Base-by-base conservation (phyloP, 176 grass and related monocot species). In the Eleusine coracana region DNA sequence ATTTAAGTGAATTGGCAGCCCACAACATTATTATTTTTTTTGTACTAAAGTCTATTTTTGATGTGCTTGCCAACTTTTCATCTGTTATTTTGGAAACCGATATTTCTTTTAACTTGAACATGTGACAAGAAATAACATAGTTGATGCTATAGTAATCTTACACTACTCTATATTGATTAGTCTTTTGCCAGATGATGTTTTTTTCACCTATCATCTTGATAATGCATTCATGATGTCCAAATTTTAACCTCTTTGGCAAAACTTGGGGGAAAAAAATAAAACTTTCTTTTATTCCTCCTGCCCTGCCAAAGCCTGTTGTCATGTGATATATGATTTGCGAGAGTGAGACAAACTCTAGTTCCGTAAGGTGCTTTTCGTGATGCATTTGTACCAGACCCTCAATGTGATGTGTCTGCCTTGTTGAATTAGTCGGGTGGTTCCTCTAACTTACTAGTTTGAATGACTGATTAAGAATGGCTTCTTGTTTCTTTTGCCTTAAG, bases 11-110 rank as follows among this genome's bases (percentile, higher is more conserved):
- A 79, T 51, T 64, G 62, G 23, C 64, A 69, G 29, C 31, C 20
- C n/a, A 21, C 51, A 73, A 25, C 5, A 71, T 23, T 60, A 36
- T 11, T 34, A 34, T 55, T 71, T 75, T 75, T 5, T 41, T 65
- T 20, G 15, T 83, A 18, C 83, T 48, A 66, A 34, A 72, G 15
- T 75, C 38, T 71, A 68, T 44, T 48, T 54, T 34, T 62, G 17
- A 73, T 66, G 45, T 78, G 20, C 46, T 63, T 68, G 34, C 21
- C 44, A 39, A 36, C 61, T 38, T 18, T 74, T 70, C 31, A 17
- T 70, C 69, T 14, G 76, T 85, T 79, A 28, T 71, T 48, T 65
- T 41, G 18, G 31, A 81, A 54, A 68, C 36, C 45, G 74, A 80
- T 20, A 20, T 40, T 25, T 50, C 44, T 20, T 71, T 39, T 72